These are phyloP conservation scores for Vitrella brassicaformis DNA, from an alignment of 73 alveolate genomes.

Conservation along the genomic window DNA sequence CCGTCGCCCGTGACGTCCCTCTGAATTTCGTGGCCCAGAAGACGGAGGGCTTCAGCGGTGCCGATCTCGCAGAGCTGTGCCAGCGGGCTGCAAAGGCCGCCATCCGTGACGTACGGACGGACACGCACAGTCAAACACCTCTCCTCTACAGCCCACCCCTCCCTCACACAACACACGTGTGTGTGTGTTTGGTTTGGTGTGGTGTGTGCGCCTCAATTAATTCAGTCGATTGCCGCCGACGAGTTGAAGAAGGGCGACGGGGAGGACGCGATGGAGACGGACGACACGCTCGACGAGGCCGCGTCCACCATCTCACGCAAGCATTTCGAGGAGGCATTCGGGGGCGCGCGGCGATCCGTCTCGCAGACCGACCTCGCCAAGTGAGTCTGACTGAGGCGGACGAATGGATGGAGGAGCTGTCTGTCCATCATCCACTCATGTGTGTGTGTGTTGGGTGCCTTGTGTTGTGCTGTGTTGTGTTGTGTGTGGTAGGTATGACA, in stretches of 20 bases:
- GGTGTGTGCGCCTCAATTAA: too few relatives aligned
- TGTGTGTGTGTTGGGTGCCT: too few relatives aligned
- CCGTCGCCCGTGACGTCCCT: constrained; percentile 79
- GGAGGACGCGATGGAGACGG: constrained; percentile 18
- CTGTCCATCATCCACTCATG: too few relatives aligned
- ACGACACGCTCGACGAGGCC: background rate
- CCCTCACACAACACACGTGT: too few relatives aligned
- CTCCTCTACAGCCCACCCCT: background rate
- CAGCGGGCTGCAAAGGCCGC: constrained; percentile 93
- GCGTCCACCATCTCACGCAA: constrained; percentile 55
- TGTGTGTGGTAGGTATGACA: too few relatives aligned
- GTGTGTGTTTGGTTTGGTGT: too few relatives aligned
- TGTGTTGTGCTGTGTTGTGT: too few relatives aligned
- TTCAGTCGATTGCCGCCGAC: constrained; percentile 26
- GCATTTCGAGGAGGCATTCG: constrained; percentile 82
- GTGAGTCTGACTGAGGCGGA: too few relatives aligned
- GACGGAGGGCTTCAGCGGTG: constrained; percentile 95
- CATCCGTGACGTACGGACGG: constrained; percentile 58
- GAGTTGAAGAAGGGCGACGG: constrained; percentile 16
- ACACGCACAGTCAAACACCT: background rate
- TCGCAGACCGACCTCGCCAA: constrained; percentile 64
- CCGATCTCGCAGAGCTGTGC: constrained; percentile 92
- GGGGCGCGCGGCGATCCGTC: constrained; percentile 70
- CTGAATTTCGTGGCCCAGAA: constrained; percentile 78
- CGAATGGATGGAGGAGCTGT: too few relatives aligned